These are phyloP conservation scores for Apiospora malaysiana DNA, from an alignment of 2,329 filamentous ascomycete genomes.

Conservation along the genomic window DNA sequence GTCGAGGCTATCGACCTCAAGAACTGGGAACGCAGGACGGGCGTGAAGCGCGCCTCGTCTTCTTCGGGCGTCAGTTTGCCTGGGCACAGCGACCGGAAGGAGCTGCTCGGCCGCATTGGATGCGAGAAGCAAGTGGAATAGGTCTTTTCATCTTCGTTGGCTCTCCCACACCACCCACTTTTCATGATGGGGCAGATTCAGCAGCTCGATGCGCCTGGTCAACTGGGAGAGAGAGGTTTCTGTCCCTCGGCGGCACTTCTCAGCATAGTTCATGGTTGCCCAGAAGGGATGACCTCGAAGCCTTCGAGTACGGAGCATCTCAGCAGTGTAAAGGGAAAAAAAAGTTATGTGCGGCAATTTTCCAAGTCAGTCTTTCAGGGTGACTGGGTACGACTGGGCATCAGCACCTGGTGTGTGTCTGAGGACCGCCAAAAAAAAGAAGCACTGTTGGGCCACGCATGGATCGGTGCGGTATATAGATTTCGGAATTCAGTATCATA, in stretches of 20 bases:
- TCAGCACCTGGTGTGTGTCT: conserved; percentile 2
- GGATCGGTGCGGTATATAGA: conserved; percentile 18
- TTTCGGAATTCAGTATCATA: conserved; percentile 21
- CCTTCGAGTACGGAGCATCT: not conserved
- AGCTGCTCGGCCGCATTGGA: conserved; percentile 80
- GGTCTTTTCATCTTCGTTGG: conserved; percentile 22
- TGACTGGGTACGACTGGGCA: conserved; percentile 3
- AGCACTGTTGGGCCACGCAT: not conserved
- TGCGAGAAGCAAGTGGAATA: conserved; percentile 76
- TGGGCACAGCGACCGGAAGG: conserved; percentile 78
- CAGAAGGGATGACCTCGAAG: not conserved
- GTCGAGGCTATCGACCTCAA: conserved; percentile 74
- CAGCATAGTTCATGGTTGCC: not conserved
- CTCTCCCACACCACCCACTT: not conserved
- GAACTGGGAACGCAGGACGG: conserved; percentile 63
- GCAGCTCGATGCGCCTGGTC: not conserved
- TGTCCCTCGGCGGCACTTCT: not conserved
- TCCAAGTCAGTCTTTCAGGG: not conserved
- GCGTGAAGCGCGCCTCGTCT: conserved; percentile 58
- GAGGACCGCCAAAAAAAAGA: conserved; percentile 4
- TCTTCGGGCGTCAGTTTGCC: conserved; percentile 69
- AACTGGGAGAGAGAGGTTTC: not conserved
- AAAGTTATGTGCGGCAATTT: conserved; percentile 15
- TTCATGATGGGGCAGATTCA: not conserved
- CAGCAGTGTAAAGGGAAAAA: not conserved